Evolutionary conservation across 371 early-diverging fungal species (phyloP).

Genomic region (Nematocida homosporus): DNA sequence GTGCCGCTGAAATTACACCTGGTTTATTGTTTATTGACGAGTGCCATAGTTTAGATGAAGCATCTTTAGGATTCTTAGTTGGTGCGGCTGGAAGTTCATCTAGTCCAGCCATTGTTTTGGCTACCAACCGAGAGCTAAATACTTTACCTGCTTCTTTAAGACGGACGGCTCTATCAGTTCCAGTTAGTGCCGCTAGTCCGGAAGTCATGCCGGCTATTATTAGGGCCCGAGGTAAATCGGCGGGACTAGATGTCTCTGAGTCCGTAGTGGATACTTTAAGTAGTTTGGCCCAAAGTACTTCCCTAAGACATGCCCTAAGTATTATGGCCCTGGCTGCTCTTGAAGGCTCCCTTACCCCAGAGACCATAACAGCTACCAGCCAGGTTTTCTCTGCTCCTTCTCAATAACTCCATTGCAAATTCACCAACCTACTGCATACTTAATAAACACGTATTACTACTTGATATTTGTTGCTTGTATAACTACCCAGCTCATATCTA

Average conservation of each 20-base stretch:
- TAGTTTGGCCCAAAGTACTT: constrained; percentile 7
- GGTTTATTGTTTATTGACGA: constrained; percentile 64
- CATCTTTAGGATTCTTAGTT: constrained; percentile 54
- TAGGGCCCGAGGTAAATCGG: constrained; percentile 34
- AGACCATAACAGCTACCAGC: constrained; percentile 23
- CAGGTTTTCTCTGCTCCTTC: constrained; percentile 13
- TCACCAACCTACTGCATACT: constrained; percentile 76
- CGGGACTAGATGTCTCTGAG: constrained; percentile 32
- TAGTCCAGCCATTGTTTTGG: constrained; percentile 55
- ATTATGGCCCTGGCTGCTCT: constrained; percentile 46
- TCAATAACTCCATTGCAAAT: constrained; percentile 78
- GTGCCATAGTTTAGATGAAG: constrained; percentile 57
- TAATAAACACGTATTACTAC: background rate
- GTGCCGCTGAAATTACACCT: constrained; percentile 54
- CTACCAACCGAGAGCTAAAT: constrained; percentile 41
- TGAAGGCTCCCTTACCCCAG: constrained; percentile 3
- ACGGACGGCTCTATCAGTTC: too few species aligned
- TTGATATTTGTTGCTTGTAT: too few species aligned
- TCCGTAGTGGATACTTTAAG: constrained; percentile 14
- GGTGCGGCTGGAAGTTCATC: constrained; percentile 43
- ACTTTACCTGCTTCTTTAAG: constrained; percentile 16
- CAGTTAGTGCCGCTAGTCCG: constrained; percentile 2
- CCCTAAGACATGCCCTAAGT: constrained; percentile 32
- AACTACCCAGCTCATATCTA: too few species aligned
- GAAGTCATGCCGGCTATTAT: constrained; percentile 31